Conservation (phyloP, 768 basidiomycete genomes). For the Pleurotus giganteus region DNA sequence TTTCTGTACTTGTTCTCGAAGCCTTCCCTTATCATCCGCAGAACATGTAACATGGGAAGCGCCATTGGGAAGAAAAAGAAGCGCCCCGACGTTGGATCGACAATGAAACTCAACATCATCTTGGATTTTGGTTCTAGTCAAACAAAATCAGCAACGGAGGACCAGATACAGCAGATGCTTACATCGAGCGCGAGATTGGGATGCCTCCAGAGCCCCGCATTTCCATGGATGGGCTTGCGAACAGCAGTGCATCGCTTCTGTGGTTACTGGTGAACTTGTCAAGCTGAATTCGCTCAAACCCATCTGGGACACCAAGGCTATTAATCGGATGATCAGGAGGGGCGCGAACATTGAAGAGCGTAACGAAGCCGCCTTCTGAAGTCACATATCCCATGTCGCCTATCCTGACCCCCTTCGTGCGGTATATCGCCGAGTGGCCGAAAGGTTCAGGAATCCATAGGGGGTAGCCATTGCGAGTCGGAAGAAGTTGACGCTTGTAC, state of each 20-base stretch:
- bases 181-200: conserved; percentile 3
- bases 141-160: too few species aligned
- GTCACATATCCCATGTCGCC: conserved; percentile 17
- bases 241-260: not conserved
- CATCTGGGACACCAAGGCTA: conserved; percentile 12
- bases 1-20: conserved; percentile 11
- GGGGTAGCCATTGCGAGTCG: conserved; percentile 4
- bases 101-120: not conserved
- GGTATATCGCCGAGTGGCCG: not conserved
- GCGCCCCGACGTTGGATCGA: conserved; percentile 4
- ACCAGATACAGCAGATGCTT: too few species aligned
- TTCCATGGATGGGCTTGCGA: conserved; percentile 1
- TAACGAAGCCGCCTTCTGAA: conserved; percentile 13
- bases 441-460: conserved; percentile 10
- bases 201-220: not conserved
- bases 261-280: conserved; percentile 1
- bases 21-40: not conserved
- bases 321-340: conserved; percentile 13
- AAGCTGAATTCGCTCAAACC: conserved; percentile 9
- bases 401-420: conserved; percentile 6
- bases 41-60: conserved; percentile 8
- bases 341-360: conserved; percentile 16
- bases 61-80: conserved; percentile 14
- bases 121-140: conserved; percentile 3
- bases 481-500: conserved; percentile 1